These are phyloP conservation scores for Athelia psychrophila DNA, from an alignment of 1,284 basidiomycete species.

Conservation along the genomic window DNA sequence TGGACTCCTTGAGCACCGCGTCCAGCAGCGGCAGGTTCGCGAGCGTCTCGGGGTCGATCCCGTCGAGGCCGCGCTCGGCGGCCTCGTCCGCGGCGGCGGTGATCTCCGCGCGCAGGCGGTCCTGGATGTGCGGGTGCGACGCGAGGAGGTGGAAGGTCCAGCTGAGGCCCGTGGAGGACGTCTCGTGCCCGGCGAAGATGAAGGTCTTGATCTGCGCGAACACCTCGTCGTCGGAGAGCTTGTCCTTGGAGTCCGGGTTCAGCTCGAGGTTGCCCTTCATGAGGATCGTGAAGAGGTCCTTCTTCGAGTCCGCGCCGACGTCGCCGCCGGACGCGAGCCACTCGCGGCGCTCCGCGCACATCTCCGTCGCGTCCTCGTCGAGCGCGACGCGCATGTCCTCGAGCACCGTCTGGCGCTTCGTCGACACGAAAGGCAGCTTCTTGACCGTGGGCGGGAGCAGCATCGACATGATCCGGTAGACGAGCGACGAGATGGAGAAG, in stretches of 20 bases:
- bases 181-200: constrained; percentile 68
- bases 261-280: no score
- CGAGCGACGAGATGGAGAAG: neutral
- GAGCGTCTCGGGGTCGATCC: constrained; percentile 29
- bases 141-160: constrained; percentile 75
- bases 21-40: constrained; percentile 52
- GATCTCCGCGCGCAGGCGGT: constrained; percentile 54
- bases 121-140: constrained; percentile 49
- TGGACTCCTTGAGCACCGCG: constrained; percentile 53
- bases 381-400: neutral
- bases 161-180: constrained; percentile 58
- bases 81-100: neutral
- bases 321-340: neutral
- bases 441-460: neutral
- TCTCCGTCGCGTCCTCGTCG: neutral
- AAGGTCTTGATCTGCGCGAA: constrained; percentile 79
- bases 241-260: no score
- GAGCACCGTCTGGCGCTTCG: neutral
- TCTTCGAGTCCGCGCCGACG: constrained; percentile 8
- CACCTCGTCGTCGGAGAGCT: constrained; percentile 64
- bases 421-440: neutral
- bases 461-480: neutral
- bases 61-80: constrained; percentile 6
- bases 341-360: neutral
- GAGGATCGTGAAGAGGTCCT: constrained; percentile 53